Conservation (phyloP, 139 green algal genomes). For the Microglena sp. region DNA sequence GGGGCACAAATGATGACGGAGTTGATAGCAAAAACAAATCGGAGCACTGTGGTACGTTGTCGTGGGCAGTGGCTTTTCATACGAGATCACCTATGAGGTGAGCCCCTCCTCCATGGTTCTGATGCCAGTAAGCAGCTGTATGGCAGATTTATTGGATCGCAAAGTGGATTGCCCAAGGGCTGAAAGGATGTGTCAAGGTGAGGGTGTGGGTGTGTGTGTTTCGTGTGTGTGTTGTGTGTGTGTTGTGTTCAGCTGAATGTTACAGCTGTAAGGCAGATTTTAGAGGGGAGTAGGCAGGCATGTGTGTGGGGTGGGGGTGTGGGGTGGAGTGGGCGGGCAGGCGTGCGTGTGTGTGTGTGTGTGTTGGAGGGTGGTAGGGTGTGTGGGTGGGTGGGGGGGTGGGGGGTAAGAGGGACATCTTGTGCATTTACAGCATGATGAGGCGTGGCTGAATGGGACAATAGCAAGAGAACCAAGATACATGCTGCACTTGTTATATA, state of each 20-base stretch:
- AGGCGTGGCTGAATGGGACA: too few relatives aligned
- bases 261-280: too few relatives aligned
- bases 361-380: too few relatives aligned
- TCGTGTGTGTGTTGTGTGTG: neutral
- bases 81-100: slow-evolving; percentile 45
- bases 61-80: slow-evolving; percentile 69
- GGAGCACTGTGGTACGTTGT: slow-evolving; percentile 78
- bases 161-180: neutral
- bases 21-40: slow-evolving; percentile 87
- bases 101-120: neutral
- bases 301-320: too few relatives aligned
- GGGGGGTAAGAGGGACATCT: too few relatives aligned
- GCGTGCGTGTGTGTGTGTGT: too few relatives aligned
- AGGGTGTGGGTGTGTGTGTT: neutral
- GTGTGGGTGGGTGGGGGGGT: too few relatives aligned
- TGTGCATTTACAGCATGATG: too few relatives aligned
- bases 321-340: too few relatives aligned
- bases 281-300: too few relatives aligned
- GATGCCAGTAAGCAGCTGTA: neutral
- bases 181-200: neutral
- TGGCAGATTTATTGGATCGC: too few relatives aligned
- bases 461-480: neutral
- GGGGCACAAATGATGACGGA: too few relatives aligned
- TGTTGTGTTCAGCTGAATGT: neutral
- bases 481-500: neutral